Percentiles rank a stretch among this genome's conserved stretches.
These are phyloP conservation scores for Chalciporus piperatus DNA, from an alignment of 768 basidiomycete species.

Conservation along the genomic window DNA sequence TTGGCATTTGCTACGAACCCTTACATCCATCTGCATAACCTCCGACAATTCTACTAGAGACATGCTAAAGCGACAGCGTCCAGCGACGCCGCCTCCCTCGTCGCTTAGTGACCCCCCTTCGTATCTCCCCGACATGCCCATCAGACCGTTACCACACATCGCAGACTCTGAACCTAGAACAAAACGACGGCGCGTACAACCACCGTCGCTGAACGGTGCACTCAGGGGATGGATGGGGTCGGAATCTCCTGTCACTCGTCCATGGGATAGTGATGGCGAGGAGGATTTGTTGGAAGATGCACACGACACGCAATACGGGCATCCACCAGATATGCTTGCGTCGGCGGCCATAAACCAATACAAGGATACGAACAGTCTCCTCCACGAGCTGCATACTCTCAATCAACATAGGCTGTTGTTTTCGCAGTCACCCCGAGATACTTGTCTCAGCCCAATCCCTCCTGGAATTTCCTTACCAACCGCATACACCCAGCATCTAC, in stretches of 20 bases:
- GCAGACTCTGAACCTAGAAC: constrained; percentile 26
- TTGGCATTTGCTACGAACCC: background rate
- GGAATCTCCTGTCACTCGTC: background rate
- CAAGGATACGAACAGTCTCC: constrained; percentile 57
- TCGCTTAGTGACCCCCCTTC: constrained; percentile 26
- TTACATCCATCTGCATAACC: constrained; percentile 2
- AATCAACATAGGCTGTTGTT: constrained; percentile 62
- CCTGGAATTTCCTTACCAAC: background rate
- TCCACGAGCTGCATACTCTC: constrained; percentile 68
- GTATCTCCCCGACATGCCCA: constrained; percentile 12
- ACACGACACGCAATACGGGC: constrained; percentile 34
- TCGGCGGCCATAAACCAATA: constrained; percentile 39
- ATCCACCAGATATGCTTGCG: constrained; percentile 1
- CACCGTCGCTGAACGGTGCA: constrained; percentile 53
- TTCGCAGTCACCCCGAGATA: constrained; percentile 14
- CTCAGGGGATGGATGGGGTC: constrained; percentile 43
- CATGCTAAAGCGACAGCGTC: constrained; percentile 58
- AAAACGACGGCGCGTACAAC: constrained; percentile 54
- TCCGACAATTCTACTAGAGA: constrained; percentile 2
- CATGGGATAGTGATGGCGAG: constrained; percentile 27
- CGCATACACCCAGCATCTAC: background rate
- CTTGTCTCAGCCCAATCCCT: background rate
- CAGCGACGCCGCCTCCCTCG: constrained; percentile 41
- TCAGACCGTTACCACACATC: constrained; percentile 12
- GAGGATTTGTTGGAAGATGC: constrained; percentile 34